Evolutionary conservation across 495 filamentous ascomycete genomes (phyloP).

Genomic region (Lophiotrema nucula): DNA sequence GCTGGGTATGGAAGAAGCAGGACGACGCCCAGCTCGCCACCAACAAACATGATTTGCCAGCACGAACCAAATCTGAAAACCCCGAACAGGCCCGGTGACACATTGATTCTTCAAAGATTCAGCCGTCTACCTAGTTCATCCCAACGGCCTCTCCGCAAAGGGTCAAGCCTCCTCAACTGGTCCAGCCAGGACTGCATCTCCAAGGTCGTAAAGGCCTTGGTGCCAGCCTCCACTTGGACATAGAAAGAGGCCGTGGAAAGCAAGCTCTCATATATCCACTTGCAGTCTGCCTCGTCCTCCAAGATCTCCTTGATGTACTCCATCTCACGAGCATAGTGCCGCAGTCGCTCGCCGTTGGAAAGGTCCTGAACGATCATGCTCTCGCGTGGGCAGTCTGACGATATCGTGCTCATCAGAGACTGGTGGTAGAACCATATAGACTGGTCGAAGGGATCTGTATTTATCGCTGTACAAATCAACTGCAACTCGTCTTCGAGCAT

Average conservation of each 20-base stretch:
- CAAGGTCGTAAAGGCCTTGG: conserved; percentile 28
- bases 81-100: not conserved
- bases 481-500: conserved; percentile 77
- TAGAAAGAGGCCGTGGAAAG: conserved; percentile 30
- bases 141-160: conserved; percentile 43
- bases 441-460: conserved; percentile 86
- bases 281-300: conserved; percentile 59
- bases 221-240: conserved; percentile 34
- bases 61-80: not conserved
- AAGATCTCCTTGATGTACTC: conserved; percentile 56
- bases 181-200: conserved; percentile 42
- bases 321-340: conserved; percentile 40
- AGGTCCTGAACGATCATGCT: conserved; percentile 64
- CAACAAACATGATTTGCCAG: not conserved
- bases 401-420: conserved; percentile 66
- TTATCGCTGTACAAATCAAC: conserved; percentile 71
- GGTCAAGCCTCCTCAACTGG: conserved; percentile 40
- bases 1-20: no score
- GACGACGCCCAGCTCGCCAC: not conserved
- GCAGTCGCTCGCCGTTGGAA: conserved; percentile 28
- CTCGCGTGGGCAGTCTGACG: conserved; percentile 31
- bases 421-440: conserved; percentile 96
- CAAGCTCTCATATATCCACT: conserved; percentile 45
- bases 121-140: conserved; percentile 37
- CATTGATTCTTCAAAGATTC: conserved; percentile 12